Percentiles rank a stretch among this genome's conserved stretches.
These are phyloP conservation scores for Agaricus bisporus DNA, from an alignment of 768 basidiomycete genomes.

Conservation along the genomic window DNA sequence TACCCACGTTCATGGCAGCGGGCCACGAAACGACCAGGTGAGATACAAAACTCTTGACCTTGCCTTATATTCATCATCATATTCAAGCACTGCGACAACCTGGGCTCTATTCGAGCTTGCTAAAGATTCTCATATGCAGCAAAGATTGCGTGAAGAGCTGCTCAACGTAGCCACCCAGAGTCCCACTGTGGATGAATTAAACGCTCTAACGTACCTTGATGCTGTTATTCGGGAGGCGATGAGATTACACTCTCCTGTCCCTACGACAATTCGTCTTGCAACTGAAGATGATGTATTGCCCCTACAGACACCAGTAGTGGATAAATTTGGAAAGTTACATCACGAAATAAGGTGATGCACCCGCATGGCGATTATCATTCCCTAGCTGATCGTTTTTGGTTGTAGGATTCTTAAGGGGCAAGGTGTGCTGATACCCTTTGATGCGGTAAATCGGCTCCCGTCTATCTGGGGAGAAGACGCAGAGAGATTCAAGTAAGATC, in stretches of 20 bases:
- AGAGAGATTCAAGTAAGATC: slow-evolving; percentile 44
- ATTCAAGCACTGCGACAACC: slow-evolving; percentile 31
- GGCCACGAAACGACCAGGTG: slow-evolving; percentile 49
- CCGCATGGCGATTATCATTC: neutral
- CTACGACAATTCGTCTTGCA: slow-evolving; percentile 35
- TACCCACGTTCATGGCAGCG: slow-evolving; percentile 54
- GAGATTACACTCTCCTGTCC: slow-evolving; percentile 48
- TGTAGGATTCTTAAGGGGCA: slow-evolving; percentile 37
- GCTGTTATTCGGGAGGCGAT: slow-evolving; percentile 53
- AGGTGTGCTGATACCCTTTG: slow-evolving; percentile 40
- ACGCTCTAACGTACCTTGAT: slow-evolving; percentile 62
- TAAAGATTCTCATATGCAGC: slow-evolving; percentile 41
- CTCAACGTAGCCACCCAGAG: slow-evolving; percentile 41
- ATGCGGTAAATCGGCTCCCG: slow-evolving; percentile 42
- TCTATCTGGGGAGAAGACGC: slow-evolving; percentile 60
- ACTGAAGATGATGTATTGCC: slow-evolving; percentile 48
- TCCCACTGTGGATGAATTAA: slow-evolving; percentile 64
- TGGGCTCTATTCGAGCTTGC: slow-evolving; percentile 59
- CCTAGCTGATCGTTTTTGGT: neutral
- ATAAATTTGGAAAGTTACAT: slow-evolving; percentile 33
- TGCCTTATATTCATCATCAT: neutral
- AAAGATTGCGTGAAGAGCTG: slow-evolving; percentile 53
- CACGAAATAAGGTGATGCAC: slow-evolving; percentile 30
- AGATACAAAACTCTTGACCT: neutral
- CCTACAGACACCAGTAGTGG: slow-evolving; percentile 38